Evolutionary conservation across 805 yeast genomes (phyloP), one percentile per base, ranked within the genome.

Genomic region (Hanseniaspora singularis): DNA sequence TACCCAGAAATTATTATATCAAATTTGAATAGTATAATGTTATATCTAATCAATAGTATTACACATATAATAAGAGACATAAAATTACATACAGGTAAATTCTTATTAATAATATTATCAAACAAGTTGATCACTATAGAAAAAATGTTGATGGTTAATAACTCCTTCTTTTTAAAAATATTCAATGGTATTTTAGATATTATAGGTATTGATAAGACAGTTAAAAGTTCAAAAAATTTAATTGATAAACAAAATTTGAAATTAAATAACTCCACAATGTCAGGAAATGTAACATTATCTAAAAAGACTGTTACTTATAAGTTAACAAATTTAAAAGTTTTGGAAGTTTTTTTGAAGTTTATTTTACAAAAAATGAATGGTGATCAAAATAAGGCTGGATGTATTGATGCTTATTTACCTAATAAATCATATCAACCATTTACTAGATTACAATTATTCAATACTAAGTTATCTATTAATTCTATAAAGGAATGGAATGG

Each of bases 31-130:
- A 63, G 72, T 18, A 57, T 81, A 46, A 71, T 82, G n/a, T 68
- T 89, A 26, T 88, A 81, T 59, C 69, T 89, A 15, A 82, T 81
- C 54, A 80, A 89, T 44, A 94, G 95, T 3, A 89, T 92, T 96
- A 82, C 96, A 15, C 96, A 92, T 60, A 81, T 92, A 33, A 73
- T 73, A 26, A 78, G 86, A 1, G 77, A 76, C 3, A 77, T 92
- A 23, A 72, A 95, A 47, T 73, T 75, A 38, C 87, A 83, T 50
- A 76, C 94, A 1, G 74, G 89, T 0, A 74, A 71, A 49, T 83
- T 81, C 54, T 64, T 88, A 22, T 10, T 24, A 5, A 37, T 37
- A 10, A 37, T 44, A 5, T 10, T 44, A 18, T 37, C 40, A 9
- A 37, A 44, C 20, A 44, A 44, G 12, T 22, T 37, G 19, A 37